Base-by-base conservation (phyloP, 306 rosid genomes). In the Vigna hirtella region DNA sequence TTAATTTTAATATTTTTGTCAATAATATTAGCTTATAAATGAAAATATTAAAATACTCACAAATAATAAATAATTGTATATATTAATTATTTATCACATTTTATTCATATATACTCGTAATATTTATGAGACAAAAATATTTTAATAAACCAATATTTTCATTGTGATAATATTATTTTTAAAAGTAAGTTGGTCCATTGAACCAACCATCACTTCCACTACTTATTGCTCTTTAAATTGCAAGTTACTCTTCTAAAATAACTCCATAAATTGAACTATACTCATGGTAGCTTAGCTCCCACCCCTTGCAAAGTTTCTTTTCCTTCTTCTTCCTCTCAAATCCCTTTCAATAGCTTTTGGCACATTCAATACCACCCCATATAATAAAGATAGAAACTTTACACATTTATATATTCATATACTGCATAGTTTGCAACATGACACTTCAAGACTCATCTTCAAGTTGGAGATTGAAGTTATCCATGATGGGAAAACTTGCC, bases 401-500 rank as follows among this genome's bases (percentile, higher is more conserved):
- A 20, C 7, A 34, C 2, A 18, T 57, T 32, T 36, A 38, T 16
- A 50, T 81, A 58, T 22, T 17, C 58, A 30, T 43, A 42, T 38
- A 42, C 4, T 42, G 48, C 36, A 78, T 45, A 9, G 15, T 13
- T 13, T 67, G 66, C 20, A 0, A 24, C 32, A 77, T 66, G 86
- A 70, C 71, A 15, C 2, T 62, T 2, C n/a, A 62, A 70, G 11
- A 55, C 17, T 82, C 76, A 62, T 63, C n/a, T 6, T 58, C 61
- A 24, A 18, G 53, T 62, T 55, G 76, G 79, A 71, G 78, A 2
- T 50, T 16, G 26, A 59, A 47, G 38, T 66, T 69, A 10, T 52
- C 81, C 28, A 32, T 82, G 79, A 36, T 55, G 43, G 18, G 47
- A 63, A 6, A 40, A 16, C 2, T 84, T 32, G 74, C 34, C 16